Base-by-base conservation (phyloP, 345 rosid species). In the Limnanthes douglasii region DNA sequence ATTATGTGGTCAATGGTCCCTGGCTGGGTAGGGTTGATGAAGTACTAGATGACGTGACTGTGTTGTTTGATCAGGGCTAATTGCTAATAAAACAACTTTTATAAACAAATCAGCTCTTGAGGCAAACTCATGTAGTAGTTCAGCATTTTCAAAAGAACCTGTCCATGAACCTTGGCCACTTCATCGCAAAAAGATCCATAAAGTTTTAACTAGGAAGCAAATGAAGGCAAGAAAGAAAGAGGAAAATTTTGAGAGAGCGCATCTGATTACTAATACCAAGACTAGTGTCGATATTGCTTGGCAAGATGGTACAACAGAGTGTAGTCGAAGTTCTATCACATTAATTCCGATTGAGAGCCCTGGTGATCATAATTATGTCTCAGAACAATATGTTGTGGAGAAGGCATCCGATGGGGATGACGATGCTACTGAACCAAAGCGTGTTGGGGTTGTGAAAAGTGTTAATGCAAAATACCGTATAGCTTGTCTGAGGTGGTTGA, bases 1-100 rank as follows among this genome's bases (percentile, higher is more conserved):
- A 90, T 62, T 72, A 72, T 64, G 93, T 85, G 49, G 78, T 84
- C 51, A 67, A 65, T 51, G 93, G 93, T 22, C 88, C 98, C 8
- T 90, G 98, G 96, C 50, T 90, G 37, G 96, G 98, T 49, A 70
- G 93, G 64, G 59, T 90, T 51, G 84, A 80, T 69, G 98, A 85
- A 59, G 76, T 84, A 44, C 51, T 69, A 54, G 98, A 90, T 61
- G 78, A 84, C 57, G 94, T 90, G 49, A 90, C 86, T 20, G 96
- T 90, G 46, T 57, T 75, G 57, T 65, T 80, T 56, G 98, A 84
- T 67, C 96, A 90, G 67, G 93, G 98, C 50, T 77, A 94, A 34
- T 54, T 70, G 41, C 84, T n/a, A n/a, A n/a, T n/a, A n/a, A n/a
- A n/a, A n/a, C n/a, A n/a, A n/a, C n/a, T n/a, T n/a, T n/a, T n/a